phyloP scores from a whole-genome alignment of 1,284 basidiomycete species.

The Lignosus rhinocerotis region DNA sequence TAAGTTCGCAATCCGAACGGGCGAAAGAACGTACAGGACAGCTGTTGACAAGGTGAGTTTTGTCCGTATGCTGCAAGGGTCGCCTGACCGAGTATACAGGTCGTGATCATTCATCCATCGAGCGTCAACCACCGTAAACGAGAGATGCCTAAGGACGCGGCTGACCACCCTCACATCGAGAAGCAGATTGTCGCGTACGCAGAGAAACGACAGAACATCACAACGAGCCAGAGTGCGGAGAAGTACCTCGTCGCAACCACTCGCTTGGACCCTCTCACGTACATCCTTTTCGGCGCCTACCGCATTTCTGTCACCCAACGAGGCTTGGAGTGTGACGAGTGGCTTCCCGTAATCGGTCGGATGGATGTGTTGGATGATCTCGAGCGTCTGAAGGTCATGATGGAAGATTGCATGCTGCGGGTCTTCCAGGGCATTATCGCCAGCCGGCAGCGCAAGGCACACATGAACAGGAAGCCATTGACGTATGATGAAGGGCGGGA shows the following conservation, averaged over 20 bases:
- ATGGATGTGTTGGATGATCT: slow-evolving; percentile 81
- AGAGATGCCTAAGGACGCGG: slow-evolving; percentile 43
- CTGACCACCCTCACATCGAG: slow-evolving; percentile 48
- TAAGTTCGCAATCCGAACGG: slow-evolving; percentile 89
- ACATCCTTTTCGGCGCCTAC: slow-evolving; percentile 91
- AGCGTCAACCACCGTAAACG: slow-evolving; percentile 85
- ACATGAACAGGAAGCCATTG: slow-evolving; percentile 33
- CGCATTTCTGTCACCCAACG: slow-evolving; percentile 66
- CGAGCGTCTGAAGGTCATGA: slow-evolving; percentile 78
- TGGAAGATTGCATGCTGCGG: slow-evolving; percentile 87
- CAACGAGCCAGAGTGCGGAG: slow-evolving; percentile 49
- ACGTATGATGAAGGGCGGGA: slow-evolving; percentile 53
- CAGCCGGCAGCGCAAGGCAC: slow-evolving; percentile 37
- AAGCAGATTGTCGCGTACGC: slow-evolving; percentile 85
- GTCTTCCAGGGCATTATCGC: slow-evolving; percentile 88
- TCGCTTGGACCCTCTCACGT: slow-evolving; percentile 86
- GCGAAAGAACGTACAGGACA: slow-evolving; percentile 76
- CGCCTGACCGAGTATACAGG: slow-evolving; percentile 38
- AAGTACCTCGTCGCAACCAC: slow-evolving; percentile 84
- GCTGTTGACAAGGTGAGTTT: slow-evolving; percentile 80
- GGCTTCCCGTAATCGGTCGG: slow-evolving; percentile 86
- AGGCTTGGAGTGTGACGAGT: slow-evolving; percentile 86
- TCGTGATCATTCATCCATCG: slow-evolving; percentile 78
- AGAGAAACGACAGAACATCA: slow-evolving; percentile 84
- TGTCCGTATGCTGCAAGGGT: background rate